A percentile compares a stretch with the other conserved stretches of the same genome.
Evolutionary conservation across 169 alveolate genomes (phyloP).

Genomic region (Hepatocystis sp.): DNA sequence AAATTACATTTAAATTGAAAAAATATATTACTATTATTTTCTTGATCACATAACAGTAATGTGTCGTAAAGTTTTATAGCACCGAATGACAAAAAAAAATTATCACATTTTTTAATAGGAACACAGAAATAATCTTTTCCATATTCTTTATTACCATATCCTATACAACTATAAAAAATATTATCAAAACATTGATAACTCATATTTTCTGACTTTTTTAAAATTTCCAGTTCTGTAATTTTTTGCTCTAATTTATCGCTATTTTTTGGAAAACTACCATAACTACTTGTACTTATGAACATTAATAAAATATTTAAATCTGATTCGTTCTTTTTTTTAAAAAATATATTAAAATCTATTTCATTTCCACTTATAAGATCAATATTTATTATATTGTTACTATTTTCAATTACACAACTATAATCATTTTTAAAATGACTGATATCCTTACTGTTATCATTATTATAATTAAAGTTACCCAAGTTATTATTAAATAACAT

Average conservation of each 20-base stretch:
- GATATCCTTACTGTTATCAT: no score
- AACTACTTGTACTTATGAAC: constrained; percentile 54
- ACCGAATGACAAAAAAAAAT: constrained; percentile 21
- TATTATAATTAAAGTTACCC: no score
- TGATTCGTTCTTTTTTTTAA: constrained; percentile 13
- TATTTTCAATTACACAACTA: constrained; percentile 12
- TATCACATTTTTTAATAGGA: constrained; percentile 58
- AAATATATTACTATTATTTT: constrained; percentile 18
- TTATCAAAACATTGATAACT: constrained; percentile 33
- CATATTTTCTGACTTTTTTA: no score
- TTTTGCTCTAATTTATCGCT: constrained; percentile 34
- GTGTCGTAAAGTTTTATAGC: constrained; percentile 36
- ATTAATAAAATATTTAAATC: constrained; percentile 49
- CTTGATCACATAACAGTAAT: constrained; percentile 28
- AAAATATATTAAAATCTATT: constrained; percentile 23
- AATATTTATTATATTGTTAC: constrained; percentile 2
- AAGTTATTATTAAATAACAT: background rate
- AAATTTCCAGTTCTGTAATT: constrained; percentile 26
- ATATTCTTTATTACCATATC: constrained; percentile 58
- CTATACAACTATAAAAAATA: constrained; percentile 64
- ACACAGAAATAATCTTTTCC: constrained; percentile 55
- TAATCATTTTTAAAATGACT: constrained; percentile 17
- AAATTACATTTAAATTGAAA: constrained; percentile 38
- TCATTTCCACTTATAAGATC: constrained; percentile 40
- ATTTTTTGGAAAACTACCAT: constrained; percentile 54